Percentiles rank a stretch among this genome's conserved stretches.
Conservation (phyloP, 257 asterid species). For the Solanum okadae region DNA sequence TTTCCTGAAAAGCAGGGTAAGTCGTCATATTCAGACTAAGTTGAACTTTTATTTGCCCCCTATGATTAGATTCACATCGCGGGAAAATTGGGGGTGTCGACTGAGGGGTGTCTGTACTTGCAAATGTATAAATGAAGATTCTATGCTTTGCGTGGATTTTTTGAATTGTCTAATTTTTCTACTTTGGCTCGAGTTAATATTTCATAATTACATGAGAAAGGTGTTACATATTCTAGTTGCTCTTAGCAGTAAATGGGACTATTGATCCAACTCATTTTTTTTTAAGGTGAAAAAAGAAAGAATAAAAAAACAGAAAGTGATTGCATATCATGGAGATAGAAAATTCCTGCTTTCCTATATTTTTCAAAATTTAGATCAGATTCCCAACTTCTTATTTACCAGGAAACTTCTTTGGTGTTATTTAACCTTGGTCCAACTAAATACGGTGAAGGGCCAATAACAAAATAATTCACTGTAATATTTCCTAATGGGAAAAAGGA, state of each 20-base stretch:
- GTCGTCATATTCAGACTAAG: conserved; percentile 3
- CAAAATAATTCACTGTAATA: neutral
- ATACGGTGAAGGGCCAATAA: neutral
- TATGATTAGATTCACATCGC: neutral
- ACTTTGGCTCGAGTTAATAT: neutral
- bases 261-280: neutral
- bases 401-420: neutral
- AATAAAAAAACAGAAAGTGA: neutral
- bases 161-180: neutral
- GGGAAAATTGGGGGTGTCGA: neutral
- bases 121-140: neutral
- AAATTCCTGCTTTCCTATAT: neutral
- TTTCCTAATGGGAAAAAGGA: neutral
- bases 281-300: neutral
- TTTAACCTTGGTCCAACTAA: neutral
- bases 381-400: neutral
- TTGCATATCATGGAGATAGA: neutral
- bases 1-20: conserved; percentile 71
- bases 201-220: neutral
- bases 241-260: neutral
- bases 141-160: neutral
- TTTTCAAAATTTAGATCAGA: neutral
- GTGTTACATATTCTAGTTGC: neutral
- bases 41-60: neutral
- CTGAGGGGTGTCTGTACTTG: neutral